Percentiles rank a stretch among this genome's conserved stretches.
Evolutionary conservation across 495 filamentous ascomycete genomes (phyloP).

Genomic region (Annulohypoxylon moriforme): DNA sequence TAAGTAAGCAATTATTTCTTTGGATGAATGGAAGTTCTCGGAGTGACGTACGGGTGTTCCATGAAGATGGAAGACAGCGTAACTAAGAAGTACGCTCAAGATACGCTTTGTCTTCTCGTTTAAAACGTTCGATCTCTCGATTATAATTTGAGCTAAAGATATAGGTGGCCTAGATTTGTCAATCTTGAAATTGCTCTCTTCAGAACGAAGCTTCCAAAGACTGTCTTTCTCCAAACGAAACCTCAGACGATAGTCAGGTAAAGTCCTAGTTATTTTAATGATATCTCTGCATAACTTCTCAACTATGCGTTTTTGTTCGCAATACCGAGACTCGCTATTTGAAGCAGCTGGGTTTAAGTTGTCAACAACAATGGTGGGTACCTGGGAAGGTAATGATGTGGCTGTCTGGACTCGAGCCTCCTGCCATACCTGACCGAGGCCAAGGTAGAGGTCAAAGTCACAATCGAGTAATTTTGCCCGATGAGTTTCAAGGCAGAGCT

Average conservation of each 20-base stretch:
- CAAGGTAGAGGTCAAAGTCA: slow-evolving; percentile 3
- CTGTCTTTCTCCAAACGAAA: not conserved
- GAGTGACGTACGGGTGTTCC: not conserved
- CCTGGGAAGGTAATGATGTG: not conserved
- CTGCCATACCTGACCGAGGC: not conserved
- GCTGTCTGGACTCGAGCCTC: slow-evolving; percentile 5
- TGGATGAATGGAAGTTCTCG: too few species aligned
- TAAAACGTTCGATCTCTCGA: not conserved
- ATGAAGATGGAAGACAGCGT: slow-evolving; percentile 1
- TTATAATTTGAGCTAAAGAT: not conserved
- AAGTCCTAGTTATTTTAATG: not conserved
- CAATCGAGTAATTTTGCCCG: not conserved
- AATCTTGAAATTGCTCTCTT: slow-evolving; percentile 7
- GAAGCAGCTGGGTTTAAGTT: too few species aligned
- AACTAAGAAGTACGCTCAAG: not conserved
- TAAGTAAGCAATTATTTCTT: not conserved
- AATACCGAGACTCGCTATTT: too few species aligned
- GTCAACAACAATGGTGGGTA: too few species aligned
- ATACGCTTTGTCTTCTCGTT: slow-evolving; percentile 11
- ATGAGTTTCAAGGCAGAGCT: slow-evolving; percentile 11
- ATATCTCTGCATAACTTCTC: not conserved
- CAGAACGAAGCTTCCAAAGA: not conserved
- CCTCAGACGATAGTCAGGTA: not conserved
- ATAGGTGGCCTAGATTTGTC: slow-evolving; percentile 1
- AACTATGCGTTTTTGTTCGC: too few species aligned